phyloP scores from a whole-genome alignment of 2,329 filamentous ascomycete species.

The Fusarium musae region DNA sequence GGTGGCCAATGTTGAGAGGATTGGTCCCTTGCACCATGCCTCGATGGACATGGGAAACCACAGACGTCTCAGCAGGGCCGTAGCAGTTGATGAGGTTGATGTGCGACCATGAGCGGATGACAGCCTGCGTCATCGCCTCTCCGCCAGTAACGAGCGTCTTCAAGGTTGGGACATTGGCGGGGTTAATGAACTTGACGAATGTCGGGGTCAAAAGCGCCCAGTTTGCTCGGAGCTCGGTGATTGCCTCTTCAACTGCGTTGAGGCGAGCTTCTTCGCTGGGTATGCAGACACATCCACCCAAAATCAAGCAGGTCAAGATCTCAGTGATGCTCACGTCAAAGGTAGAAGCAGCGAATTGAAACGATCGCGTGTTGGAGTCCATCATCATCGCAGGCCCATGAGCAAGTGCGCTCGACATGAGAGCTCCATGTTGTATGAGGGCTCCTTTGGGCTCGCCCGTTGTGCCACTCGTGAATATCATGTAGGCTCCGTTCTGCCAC shows the following conservation, averaged over 20 bases:
- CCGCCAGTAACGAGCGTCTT: slow-evolving; percentile 40
- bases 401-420: slow-evolving; percentile 28
- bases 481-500: slow-evolving; percentile 33
- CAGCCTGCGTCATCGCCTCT: slow-evolving; percentile 38
- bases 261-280: slow-evolving; percentile 54
- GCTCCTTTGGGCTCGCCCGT: slow-evolving; percentile 37
- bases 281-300: slow-evolving; percentile 48
- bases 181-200: slow-evolving; percentile 32
- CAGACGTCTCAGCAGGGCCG: slow-evolving; percentile 38
- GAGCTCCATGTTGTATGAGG: slow-evolving; percentile 35
- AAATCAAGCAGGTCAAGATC: slow-evolving; percentile 29
- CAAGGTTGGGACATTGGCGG: slow-evolving; percentile 27
- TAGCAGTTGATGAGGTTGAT: slow-evolving; percentile 41
- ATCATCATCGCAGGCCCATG: slow-evolving; percentile 42
- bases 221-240: slow-evolving; percentile 30
- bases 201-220: slow-evolving; percentile 37
- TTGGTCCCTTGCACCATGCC: slow-evolving; percentile 30
- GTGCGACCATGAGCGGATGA: slow-evolving; percentile 38
- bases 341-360: slow-evolving; percentile 49
- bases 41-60: slow-evolving; percentile 33
- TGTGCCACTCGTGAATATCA: slow-evolving; percentile 38
- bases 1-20: slow-evolving; percentile 35
- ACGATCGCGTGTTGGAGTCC: slow-evolving; percentile 40
- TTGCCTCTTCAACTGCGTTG: slow-evolving; percentile 47
- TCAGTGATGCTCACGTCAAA: slow-evolving; percentile 48